phyloP scores from a whole-genome alignment of 2,329 filamentous ascomycete species.

The Magnaporthales sp. region DNA sequence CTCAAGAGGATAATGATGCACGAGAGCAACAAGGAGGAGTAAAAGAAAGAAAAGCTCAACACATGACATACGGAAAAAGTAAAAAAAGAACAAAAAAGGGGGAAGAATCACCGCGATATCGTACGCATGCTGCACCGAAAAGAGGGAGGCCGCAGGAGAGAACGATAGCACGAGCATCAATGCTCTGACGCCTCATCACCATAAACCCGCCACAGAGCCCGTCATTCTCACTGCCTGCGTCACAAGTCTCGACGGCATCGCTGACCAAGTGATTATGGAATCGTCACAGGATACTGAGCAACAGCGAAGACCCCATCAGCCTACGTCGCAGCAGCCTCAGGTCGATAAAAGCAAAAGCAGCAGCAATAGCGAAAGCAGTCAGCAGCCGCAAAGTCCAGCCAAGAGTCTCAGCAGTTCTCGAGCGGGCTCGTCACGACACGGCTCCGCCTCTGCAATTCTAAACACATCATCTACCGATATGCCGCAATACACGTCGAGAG shows the following conservation, averaged over 20 bases:
- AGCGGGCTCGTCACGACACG: conserved; percentile 3
- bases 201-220: neutral
- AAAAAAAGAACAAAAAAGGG: neutral
- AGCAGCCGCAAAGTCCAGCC: neutral
- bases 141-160: neutral
- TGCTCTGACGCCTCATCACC: neutral
- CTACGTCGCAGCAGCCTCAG: neutral
- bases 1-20: neutral
- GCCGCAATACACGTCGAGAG: conserved; percentile 59
- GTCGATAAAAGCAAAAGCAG: neutral
- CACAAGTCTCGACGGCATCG: neutral
- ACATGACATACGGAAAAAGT: neutral
- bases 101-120: neutral
- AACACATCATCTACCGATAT: conserved; percentile 29
- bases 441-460: neutral
- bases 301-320: neutral
- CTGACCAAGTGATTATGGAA: conserved; percentile 4
- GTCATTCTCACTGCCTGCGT: neutral
- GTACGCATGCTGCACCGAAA: neutral
- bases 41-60: neutral
- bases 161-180: neutral
- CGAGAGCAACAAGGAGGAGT: neutral
- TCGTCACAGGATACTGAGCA: conserved; percentile 1
- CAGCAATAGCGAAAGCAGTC: neutral
- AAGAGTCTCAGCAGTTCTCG: neutral